Conservation (phyloP, 225 moss, liverwort and hornwort genomes). For the Takakia lepidozioides region DNA sequence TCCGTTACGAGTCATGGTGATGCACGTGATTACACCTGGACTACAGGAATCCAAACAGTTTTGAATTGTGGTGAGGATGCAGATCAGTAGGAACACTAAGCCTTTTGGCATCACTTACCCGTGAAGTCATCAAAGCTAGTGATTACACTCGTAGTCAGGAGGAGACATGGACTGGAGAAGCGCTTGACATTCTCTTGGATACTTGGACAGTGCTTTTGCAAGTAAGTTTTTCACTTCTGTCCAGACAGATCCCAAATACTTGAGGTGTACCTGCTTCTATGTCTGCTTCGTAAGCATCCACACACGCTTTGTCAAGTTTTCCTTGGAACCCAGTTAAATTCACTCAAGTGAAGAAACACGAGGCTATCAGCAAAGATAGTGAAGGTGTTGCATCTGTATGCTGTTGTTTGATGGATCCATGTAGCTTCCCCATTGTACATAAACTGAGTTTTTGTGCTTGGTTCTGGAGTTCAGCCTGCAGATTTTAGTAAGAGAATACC, state of each 20-base stretch:
- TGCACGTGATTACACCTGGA: too few species aligned
- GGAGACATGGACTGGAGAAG: constrained; percentile 89
- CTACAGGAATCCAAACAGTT: too few species aligned
- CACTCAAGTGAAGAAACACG: too few species aligned
- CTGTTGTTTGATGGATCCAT: too few species aligned
- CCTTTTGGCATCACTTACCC: constrained; percentile 91
- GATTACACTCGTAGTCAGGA: constrained; percentile 67
- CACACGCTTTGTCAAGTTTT: too few species aligned
- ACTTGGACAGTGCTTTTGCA: constrained; percentile 97
- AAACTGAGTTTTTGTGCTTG: background rate
- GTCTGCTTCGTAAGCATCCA: background rate
- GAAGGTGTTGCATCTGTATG: too few species aligned
- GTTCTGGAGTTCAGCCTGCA: constrained; percentile 60
- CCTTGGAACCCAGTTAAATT: too few species aligned
- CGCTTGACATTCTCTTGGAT: constrained; percentile 89
- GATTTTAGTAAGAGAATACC: constrained; percentile 98
- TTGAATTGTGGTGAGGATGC: constrained; percentile 18
- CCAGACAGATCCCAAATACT: too few species aligned
- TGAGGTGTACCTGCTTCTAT: background rate
- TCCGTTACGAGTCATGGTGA: too few species aligned
- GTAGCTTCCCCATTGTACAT: too few species aligned
- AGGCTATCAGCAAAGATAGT: too few species aligned
- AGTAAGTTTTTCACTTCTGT: constrained; percentile 32
- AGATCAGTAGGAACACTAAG: constrained; percentile 89
- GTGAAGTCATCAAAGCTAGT: constrained; percentile 87